Evolutionary conservation across 2,329 filamentous ascomycete species (phyloP).

Genomic region (Tolypocladium ovalisporum): DNA sequence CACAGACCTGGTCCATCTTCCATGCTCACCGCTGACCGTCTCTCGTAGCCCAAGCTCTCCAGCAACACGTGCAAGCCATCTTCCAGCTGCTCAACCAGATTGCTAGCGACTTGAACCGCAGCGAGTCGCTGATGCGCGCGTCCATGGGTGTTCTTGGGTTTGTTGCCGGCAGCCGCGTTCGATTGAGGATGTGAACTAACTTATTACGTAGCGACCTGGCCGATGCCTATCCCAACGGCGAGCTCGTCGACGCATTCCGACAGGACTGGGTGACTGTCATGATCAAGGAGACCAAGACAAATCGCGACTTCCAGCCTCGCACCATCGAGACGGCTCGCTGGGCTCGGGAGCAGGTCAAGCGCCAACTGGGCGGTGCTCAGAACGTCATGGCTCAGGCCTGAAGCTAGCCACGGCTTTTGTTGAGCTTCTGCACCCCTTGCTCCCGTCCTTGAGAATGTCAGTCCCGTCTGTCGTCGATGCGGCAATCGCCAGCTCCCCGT

Average conservation of each 20-base stretch:
- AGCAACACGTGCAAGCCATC: slow-evolving; percentile 72
- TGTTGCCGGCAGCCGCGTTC: slow-evolving; percentile 17
- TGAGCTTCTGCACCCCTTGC: background rate
- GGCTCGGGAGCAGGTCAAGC: slow-evolving; percentile 96
- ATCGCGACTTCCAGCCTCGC: slow-evolving; percentile 73
- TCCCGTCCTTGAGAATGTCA: background rate
- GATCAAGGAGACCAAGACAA: slow-evolving; percentile 84
- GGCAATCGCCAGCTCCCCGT: background rate
- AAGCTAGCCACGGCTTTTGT: slow-evolving; percentile 1
- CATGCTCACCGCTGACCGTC: background rate
- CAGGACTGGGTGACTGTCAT: slow-evolving; percentile 82
- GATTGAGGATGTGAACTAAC: background rate
- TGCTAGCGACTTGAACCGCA: slow-evolving; percentile 73
- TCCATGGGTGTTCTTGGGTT: slow-evolving; percentile 96
- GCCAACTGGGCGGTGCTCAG: slow-evolving; percentile 54
- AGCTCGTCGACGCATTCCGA: slow-evolving; percentile 75
- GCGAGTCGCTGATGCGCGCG: slow-evolving; percentile 84
- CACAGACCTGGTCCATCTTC: background rate
- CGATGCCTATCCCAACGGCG: slow-evolving; percentile 84
- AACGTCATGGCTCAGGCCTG: slow-evolving; percentile 40
- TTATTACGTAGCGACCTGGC: slow-evolving; percentile 64
- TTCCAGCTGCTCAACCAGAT: slow-evolving; percentile 79
- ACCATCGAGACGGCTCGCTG: slow-evolving; percentile 93
- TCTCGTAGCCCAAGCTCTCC: slow-evolving; percentile 52
- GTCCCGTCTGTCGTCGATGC: background rate